A percentile compares a stretch with the other conserved stretches of the same genome.
These are phyloP conservation scores for Leavenworthia alabamica DNA, from an alignment of 345 rosid genomes.

Conservation along the genomic window DNA sequence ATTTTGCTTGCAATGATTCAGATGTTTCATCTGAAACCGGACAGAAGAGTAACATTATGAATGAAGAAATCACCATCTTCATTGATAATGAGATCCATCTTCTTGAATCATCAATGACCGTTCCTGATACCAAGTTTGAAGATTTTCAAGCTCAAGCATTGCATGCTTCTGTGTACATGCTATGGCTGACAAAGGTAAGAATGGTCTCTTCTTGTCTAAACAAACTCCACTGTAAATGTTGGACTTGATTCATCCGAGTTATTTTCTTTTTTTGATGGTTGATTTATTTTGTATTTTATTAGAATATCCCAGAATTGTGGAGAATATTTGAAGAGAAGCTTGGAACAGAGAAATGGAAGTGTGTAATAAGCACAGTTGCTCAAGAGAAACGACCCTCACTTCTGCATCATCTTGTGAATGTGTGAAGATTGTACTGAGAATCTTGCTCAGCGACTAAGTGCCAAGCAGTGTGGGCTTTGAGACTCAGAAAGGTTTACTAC, in stretches of 20 bases:
- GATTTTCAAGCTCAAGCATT: slow-evolving; percentile 63
- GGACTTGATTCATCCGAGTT: neutral
- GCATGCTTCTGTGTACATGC: slow-evolving; percentile 48
- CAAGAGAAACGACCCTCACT: slow-evolving; percentile 42
- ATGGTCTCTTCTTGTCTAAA: neutral
- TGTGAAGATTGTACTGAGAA: neutral
- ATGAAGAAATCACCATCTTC: slow-evolving; percentile 32
- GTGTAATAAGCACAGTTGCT: slow-evolving; percentile 30
- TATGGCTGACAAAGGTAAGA: slow-evolving; percentile 71
- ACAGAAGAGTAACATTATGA: slow-evolving; percentile 9
- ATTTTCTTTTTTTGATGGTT: neutral
- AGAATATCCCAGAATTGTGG: slow-evolving; percentile 46
- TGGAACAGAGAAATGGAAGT: slow-evolving; percentile 29
- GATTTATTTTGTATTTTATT: neutral
- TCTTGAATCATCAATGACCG: slow-evolving; percentile 39
- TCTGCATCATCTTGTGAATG: slow-evolving; percentile 28
- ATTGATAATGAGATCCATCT: slow-evolving; percentile 55
- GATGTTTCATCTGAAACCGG: neutral
- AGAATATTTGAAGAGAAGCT: slow-evolving; percentile 40
- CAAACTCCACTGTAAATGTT: neutral
- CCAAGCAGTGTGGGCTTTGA: neutral
- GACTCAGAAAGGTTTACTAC: too few species aligned
- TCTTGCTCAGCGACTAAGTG: neutral
- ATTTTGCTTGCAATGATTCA: slow-evolving; percentile 29
- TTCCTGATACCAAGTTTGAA: slow-evolving; percentile 51